A percentile compares a stretch with the other conserved stretches of the same genome.
These are phyloP conservation scores for Thielaviopsis euricoi DNA, from an alignment of 2,329 filamentous ascomycete species.

Conservation along the genomic window DNA sequence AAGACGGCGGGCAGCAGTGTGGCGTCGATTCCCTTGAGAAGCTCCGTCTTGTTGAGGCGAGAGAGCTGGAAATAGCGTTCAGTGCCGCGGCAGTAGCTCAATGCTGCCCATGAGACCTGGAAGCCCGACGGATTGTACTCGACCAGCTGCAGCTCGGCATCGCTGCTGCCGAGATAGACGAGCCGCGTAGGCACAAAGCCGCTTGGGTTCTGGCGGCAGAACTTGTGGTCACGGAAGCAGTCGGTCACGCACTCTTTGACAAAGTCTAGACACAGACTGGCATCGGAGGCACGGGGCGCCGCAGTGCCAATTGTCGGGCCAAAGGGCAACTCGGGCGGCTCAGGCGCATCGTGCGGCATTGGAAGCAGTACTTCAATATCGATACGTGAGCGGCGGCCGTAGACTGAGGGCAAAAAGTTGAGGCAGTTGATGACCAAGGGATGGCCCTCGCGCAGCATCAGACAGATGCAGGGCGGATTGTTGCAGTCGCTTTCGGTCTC, in stretches of 20 bases:
- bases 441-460: slow-evolving; percentile 8
- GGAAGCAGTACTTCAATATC: slow-evolving; percentile 9
- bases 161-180: slow-evolving; percentile 4
- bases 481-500: slow-evolving; percentile 7
- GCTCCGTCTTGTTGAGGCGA: slow-evolving; percentile 1
- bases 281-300: slow-evolving; percentile 9
- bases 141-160: slow-evolving; percentile 4
- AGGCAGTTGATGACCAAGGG: slow-evolving; percentile 11
- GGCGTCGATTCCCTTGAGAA: slow-evolving; percentile 5
- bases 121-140: slow-evolving; percentile 8
- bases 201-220: slow-evolving; percentile 4
- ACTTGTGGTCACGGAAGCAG: slow-evolving; percentile 9
- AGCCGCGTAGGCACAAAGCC: slow-evolving; percentile 8
- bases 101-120: slow-evolving; percentile 10
- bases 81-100: slow-evolving; percentile 12
- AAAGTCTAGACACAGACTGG: slow-evolving; percentile 4
- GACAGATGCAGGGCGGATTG: slow-evolving; percentile 8
- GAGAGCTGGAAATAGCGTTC: slow-evolving; percentile 5
- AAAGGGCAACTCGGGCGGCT: slow-evolving; percentile 4
- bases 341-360: slow-evolving; percentile 5
- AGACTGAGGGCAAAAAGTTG: slow-evolving; percentile 6
- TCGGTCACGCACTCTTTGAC: slow-evolving; percentile 5
- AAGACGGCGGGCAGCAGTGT: slow-evolving; percentile 14
- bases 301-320: slow-evolving; percentile 10
- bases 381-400: slow-evolving; percentile 9